phyloP scores from a whole-genome alignment of 2,329 filamentous ascomycete species.

The Neobulgaria alba region DNA sequence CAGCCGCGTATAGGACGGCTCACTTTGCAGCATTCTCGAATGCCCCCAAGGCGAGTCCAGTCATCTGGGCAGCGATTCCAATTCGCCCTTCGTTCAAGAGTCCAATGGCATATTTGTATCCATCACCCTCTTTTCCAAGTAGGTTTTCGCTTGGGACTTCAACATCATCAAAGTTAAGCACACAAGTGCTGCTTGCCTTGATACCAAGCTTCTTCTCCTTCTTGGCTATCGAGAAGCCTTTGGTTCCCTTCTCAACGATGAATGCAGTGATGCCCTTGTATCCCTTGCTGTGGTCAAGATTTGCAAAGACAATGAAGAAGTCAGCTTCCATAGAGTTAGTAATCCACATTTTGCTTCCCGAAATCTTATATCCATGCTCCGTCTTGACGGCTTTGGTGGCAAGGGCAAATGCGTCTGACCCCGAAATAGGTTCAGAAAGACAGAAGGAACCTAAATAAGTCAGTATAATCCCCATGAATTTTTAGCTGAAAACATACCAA shows the following conservation, averaged over 20 bases:
- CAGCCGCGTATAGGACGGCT: slow-evolving; percentile 20
- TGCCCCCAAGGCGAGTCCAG: slow-evolving; percentile 84
- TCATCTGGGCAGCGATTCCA: slow-evolving; percentile 98
- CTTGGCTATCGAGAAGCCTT: slow-evolving; percentile 92
- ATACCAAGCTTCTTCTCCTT: slow-evolving; percentile 99
- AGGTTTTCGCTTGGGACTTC: slow-evolving; percentile 82
- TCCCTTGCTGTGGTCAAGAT: slow-evolving; percentile 81
- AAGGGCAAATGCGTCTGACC: slow-evolving; percentile 92
- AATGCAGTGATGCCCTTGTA: slow-evolving; percentile 98
- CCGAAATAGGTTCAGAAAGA: slow-evolving; percentile 83
- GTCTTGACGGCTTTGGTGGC: slow-evolving; percentile 85
- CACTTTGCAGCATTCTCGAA: slow-evolving; percentile 87
- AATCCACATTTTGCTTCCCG: slow-evolving; percentile 99
- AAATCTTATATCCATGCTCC: slow-evolving; percentile 74
- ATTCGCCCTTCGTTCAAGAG: slow-evolving; percentile 95
- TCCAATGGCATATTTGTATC: slow-evolving; percentile 96
- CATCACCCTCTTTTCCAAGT: slow-evolving; percentile 79
- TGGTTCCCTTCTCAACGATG: slow-evolving; percentile 80
- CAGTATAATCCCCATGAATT: slow-evolving; percentile 6
- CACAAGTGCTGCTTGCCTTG: slow-evolving; percentile 89
- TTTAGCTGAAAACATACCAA: slow-evolving; percentile 36
- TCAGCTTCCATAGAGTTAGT: slow-evolving; percentile 91
- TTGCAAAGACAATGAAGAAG: slow-evolving; percentile 97
- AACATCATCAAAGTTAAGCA: slow-evolving; percentile 95
- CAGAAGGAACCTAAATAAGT: slow-evolving; percentile 64